Evolutionary conservation across 257 asterid genomes (phyloP), one percentile per base, ranked within the genome.

Genomic region (Perilla frutescens): DNA sequence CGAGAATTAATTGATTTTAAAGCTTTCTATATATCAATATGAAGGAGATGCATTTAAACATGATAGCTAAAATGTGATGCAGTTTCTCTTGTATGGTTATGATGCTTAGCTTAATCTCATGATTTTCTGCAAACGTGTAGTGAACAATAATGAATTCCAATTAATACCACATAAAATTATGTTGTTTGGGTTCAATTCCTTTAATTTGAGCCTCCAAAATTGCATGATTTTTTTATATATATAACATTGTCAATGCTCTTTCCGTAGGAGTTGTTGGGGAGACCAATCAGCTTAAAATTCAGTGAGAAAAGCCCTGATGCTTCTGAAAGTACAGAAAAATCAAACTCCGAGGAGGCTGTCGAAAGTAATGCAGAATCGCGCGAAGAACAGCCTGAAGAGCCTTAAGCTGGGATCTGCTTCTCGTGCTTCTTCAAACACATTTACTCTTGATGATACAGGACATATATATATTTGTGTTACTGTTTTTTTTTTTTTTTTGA

Each of bases 221-320:
- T 14, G 37, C 11, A 40, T 20, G 26, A 20, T 20, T 20, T 39
- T 51, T 9, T 59, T 34, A 47, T 36, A 15, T 48, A 12, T 7
- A 13, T 51, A 66, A 53, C 66, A 4, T 57, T 62, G 32, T 57
- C 5, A 29, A 66, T 50, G 69, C 62, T 67, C 11, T 73, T 71
- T 36, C 43, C 54, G 82, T 77, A 92, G 98, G 98, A 92, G 70
- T 71, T 92, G 83, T 61, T 90, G 87, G 93, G 96, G 50, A 82
- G 98, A 66, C 90, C 91, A 41, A 62, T 92, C 48, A 79, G 79
- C 39, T 70, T 92, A 85, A 90, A 86, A 68, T 72, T 88, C 67
- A 90, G 96, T n/a, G 92, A 84, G 66, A 86, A 53, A 82, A 76
- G 72, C 62, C 54, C 67, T 2, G 85, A 70, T 47, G 75, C 75